A percentile compares a stretch with the other conserved stretches of the same genome.
Evolutionary conservation across 1,139 yeast genomes (phyloP).

Genomic region (Yamadazyma friedrichii): DNA sequence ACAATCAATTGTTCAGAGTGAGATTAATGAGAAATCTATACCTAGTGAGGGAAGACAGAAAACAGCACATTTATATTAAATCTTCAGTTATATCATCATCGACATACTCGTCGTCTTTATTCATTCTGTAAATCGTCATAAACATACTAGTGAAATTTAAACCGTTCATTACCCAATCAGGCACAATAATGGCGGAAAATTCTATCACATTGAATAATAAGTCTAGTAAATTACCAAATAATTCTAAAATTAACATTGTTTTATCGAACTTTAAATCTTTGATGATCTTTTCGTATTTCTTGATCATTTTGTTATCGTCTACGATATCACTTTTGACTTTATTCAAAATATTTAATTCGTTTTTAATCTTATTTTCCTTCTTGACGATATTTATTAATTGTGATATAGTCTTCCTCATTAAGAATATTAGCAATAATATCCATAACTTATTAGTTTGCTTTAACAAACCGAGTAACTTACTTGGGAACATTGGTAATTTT

Average conservation of each 20-base stretch:
- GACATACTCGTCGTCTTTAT: constrained; percentile 48
- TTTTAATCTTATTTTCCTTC: constrained; percentile 38
- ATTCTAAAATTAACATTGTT: constrained; percentile 42
- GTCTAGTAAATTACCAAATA: constrained; percentile 45
- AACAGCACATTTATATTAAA: constrained; percentile 21
- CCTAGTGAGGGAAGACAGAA: no score
- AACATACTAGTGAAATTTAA: constrained; percentile 47
- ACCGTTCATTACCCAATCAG: constrained; percentile 44
- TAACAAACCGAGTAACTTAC: constrained; percentile 27
- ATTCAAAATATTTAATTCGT: constrained; percentile 35
- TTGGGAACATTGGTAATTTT: constrained; percentile 45
- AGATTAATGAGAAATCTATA: no score
- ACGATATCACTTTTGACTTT: constrained; percentile 22
- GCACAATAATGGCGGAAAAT: constrained; percentile 35
- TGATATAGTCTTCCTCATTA: constrained; percentile 43
- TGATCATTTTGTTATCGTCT: constrained; percentile 28
- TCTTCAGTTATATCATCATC: constrained; percentile 50
- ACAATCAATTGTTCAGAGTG: no score
- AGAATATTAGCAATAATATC: constrained; percentile 43
- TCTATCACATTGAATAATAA: constrained; percentile 43
- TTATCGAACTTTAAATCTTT: constrained; percentile 46
- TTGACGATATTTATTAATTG: constrained; percentile 42
- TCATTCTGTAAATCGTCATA: constrained; percentile 52
- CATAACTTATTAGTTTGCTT: constrained; percentile 48
- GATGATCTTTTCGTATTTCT: constrained; percentile 40